A percentile compares a stretch with the other conserved stretches of the same genome.
Conservation (phyloP, 2,329 filamentous ascomycete genomes). For the Penicillium digitatum region DNA sequence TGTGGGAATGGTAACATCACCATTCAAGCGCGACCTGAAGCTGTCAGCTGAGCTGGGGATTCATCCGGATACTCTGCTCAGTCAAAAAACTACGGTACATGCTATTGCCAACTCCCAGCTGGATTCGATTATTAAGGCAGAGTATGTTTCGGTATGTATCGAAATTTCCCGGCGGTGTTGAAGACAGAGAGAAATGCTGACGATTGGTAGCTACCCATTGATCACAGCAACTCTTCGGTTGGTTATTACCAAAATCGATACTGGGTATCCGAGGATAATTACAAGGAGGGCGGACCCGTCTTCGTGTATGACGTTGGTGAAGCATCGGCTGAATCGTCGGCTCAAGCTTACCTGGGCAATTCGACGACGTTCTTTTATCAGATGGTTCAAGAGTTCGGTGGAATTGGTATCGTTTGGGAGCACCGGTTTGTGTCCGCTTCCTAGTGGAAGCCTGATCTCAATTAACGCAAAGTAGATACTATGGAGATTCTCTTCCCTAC, state of each 20-base stretch:
- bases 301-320: constrained; percentile 51
- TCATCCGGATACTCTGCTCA: constrained; percentile 12
- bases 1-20: not conserved
- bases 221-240: constrained; percentile 34
- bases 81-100: constrained; percentile 3
- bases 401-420: constrained; percentile 42
- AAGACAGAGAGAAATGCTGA: not conserved
- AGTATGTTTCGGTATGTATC: constrained; percentile 13
- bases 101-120: not conserved
- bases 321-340: constrained; percentile 39
- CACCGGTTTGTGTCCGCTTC: constrained; percentile 35
- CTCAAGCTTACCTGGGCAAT: constrained; percentile 35
- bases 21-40: constrained; percentile 14
- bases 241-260: constrained; percentile 55
- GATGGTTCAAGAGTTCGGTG: constrained; percentile 36
- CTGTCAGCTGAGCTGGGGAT: constrained; percentile 20
- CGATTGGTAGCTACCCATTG: constrained; percentile 30
- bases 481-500: constrained; percentile 41
- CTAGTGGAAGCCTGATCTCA: no score
- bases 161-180: rapidly evolving
- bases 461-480: constrained; percentile 35
- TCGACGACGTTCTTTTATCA: constrained; percentile 29
- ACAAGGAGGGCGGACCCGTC: constrained; percentile 55
- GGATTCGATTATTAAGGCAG: not conserved
- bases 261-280: constrained; percentile 53